These are phyloP conservation scores for Tagetes erecta DNA, from an alignment of 129 eudicot species.

Conservation along the genomic window DNA sequence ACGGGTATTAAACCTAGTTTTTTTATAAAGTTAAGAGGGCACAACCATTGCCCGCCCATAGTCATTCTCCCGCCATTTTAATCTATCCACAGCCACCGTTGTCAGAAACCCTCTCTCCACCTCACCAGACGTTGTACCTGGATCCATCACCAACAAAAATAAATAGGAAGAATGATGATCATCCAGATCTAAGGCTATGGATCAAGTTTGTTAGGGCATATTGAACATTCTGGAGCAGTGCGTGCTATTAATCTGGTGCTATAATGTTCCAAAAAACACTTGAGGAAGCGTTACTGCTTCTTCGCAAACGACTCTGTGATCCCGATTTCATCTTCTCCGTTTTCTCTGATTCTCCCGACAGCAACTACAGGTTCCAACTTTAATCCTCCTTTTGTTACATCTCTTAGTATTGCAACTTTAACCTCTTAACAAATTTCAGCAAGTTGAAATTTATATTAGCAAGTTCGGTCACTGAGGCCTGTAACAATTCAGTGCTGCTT, in stretches of 20 bases:
- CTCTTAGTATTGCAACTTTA: background rate
- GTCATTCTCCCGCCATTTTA: constrained; percentile 29
- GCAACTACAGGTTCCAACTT: constrained; percentile 69
- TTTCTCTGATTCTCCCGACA: constrained; percentile 62
- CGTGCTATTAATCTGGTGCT: too few species aligned
- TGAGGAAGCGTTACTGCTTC: constrained; percentile 58
- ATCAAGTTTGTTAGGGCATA: too few species aligned
- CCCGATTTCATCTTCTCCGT: constrained; percentile 67
- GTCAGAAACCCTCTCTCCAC: too few species aligned
- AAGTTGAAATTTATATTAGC: constrained; percentile 82
- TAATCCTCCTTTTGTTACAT: background rate
- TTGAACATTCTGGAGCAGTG: too few species aligned
- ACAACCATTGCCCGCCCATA: background rate
- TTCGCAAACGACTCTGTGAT: constrained; percentile 57
- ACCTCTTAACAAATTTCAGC: constrained; percentile 39
- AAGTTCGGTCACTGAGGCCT: constrained; percentile 85
- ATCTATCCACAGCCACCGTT: background rate
- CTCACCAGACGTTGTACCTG: too few species aligned
- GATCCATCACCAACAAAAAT: too few species aligned
- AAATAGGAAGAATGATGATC: too few species aligned
- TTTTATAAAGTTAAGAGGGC: too few species aligned
- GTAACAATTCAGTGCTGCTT: constrained; percentile 83
- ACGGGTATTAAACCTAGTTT: too few species aligned
- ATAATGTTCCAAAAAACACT: constrained; percentile 35
- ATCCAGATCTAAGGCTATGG: too few species aligned